These are phyloP conservation scores for Penicillium subrubescens DNA, from an alignment of 495 filamentous ascomycete genomes.

Conservation along the genomic window DNA sequence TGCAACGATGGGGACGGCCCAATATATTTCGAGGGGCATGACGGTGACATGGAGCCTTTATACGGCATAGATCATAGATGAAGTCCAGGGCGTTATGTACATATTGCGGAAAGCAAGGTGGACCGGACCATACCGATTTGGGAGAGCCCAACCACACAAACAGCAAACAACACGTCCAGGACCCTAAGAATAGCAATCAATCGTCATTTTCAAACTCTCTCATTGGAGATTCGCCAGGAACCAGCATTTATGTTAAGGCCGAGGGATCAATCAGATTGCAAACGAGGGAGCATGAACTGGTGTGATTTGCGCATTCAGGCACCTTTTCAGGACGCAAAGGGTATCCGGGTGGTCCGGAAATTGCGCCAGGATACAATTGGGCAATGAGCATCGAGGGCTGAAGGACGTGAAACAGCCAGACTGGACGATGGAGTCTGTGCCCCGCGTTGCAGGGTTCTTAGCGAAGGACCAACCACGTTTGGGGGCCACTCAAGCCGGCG, in stretches of 20 bases:
- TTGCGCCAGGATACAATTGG: constrained; percentile 3
- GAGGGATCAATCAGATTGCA: neutral
- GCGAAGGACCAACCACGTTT: constrained; percentile 10
- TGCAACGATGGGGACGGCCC: neutral
- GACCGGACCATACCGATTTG: neutral
- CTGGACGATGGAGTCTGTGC: constrained; percentile 19
- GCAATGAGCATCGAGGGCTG: constrained; percentile 11
- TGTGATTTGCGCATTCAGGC: too few relatives aligned
- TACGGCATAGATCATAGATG: neutral
- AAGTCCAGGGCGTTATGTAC: neutral
- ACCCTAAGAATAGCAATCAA: neutral
- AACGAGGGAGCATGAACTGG: neutral
- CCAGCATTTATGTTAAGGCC: neutral
- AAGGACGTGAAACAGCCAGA: constrained; percentile 14
- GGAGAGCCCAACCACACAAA: neutral
- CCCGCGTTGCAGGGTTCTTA: constrained; percentile 19
- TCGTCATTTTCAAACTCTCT: neutral
- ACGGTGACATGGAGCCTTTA: neutral
- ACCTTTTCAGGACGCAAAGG: neutral
- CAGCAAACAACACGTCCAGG: neutral
- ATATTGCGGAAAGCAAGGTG: neutral
- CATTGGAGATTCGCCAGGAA: neutral
- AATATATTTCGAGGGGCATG: neutral
- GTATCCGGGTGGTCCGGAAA: constrained; percentile 19
- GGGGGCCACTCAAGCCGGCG: constrained; percentile 12